Percentiles rank a stretch among this genome's conserved stretches.
phyloP scores from a whole-genome alignment of 208 protist genomes.

The Spongospora subterranea region DNA sequence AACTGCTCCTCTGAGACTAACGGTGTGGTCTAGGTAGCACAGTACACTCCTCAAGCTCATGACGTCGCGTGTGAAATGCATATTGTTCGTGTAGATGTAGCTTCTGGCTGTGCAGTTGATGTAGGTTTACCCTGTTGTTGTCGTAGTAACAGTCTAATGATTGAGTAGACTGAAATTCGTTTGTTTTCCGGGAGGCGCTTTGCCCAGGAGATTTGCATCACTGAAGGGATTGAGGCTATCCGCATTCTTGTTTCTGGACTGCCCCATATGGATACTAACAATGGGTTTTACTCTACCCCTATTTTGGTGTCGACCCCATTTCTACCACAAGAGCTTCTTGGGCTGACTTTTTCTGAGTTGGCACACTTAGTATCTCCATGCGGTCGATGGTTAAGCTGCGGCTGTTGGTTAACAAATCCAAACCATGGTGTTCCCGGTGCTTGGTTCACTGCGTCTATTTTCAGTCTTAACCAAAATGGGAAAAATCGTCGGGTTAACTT shows the following conservation, averaged over 20 bases:
- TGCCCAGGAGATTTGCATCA: neutral
- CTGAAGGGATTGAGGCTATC: neutral
- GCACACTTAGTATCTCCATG: slow-evolving; percentile 43
- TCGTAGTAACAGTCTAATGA: neutral
- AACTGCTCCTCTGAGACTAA: neutral
- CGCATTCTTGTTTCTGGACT: neutral
- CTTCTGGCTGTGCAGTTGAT: neutral
- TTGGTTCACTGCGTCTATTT: slow-evolving; percentile 35
- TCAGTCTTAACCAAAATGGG: neutral
- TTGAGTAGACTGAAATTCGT: neutral
- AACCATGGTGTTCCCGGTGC: neutral
- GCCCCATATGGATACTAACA: neutral
- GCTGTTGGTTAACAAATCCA: slow-evolving; percentile 46
- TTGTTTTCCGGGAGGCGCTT: neutral
- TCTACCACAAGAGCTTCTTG: neutral
- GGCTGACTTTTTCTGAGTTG: slow-evolving; percentile 37
- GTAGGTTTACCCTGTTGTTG: neutral
- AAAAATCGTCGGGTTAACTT: slow-evolving; percentile 2
- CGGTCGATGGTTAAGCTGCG: slow-evolving; percentile 47
- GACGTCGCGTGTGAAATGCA: neutral
- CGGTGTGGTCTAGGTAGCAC: neutral
- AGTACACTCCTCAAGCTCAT: slow-evolving; percentile 6
- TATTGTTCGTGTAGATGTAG: neutral
- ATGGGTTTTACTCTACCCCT: neutral
- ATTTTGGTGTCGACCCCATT: neutral